Base-by-base conservation (phyloP, 306 rosid genomes). In the Vicia faba region DNA sequence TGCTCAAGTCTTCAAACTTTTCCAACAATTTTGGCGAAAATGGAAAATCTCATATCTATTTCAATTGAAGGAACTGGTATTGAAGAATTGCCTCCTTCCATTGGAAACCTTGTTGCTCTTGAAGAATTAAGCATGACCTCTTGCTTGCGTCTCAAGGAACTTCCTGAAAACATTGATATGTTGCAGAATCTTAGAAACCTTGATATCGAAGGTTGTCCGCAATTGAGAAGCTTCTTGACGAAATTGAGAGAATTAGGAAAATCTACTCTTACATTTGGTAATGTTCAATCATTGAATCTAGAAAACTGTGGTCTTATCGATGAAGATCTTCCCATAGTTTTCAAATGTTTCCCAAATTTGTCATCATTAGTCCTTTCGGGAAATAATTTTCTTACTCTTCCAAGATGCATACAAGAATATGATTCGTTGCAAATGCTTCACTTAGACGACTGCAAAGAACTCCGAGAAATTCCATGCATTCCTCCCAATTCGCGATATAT, bases 241-340 rank as follows among this genome's bases (percentile, higher is more conserved):
- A 75, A 75, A 66, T 54, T 71, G 40, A 60, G 72, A 36, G 70
- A 49, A n/a, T 44, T 62, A 60, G 78, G 58, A 26, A 36, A 45
- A 18, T 56, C 59, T 18, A 19, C 68, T 2, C 60, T 15, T 44
- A 59, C 63, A 58, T 75, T 61, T 39, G 46, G 43, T 38, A 75
- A 75, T 59, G 60, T 80, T 20, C 49, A 66, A 13, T 66, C 78
- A 35, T 69, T 80, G 25, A 76, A 71, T 71, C 69, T 80, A 46
- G 72, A 76, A 68, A 68, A 71, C 10, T 80, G 78, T 62, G 64
- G 55, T 40, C 75, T 80, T 29, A 56, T 58, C 12, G 84, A 80
- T 57, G 79, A 80, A 68, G 84, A 80, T 72, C 72, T 80, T 61
- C 79, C 81, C 35, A 56, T 72, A 49, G 72, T 80, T 67, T 72